Conservation (phyloP, 2,329 filamentous ascomycete species). For the Ophiostoma quercus region DNA sequence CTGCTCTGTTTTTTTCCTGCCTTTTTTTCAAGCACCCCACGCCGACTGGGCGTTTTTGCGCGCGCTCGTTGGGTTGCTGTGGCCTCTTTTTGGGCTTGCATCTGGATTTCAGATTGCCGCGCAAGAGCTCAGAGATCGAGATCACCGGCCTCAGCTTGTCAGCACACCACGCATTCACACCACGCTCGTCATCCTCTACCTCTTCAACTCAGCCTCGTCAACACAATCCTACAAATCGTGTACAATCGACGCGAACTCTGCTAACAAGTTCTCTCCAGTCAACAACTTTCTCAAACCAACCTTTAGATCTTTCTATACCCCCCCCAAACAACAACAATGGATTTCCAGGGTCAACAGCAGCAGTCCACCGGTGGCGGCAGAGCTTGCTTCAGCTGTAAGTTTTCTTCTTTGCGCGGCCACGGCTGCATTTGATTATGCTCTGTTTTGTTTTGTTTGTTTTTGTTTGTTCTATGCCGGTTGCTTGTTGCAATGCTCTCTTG, state of each 20-base stretch:
- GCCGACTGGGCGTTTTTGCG: not conserved
- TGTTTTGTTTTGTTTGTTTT: not conserved
- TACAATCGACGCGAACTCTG: not conserved
- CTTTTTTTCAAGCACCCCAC: not conserved
- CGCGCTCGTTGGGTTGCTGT: not conserved
- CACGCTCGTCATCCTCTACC: not conserved
- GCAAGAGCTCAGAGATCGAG: not conserved
- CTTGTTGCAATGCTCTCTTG: not conserved
- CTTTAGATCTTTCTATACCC: not conserved
- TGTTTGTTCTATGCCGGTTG: not conserved
- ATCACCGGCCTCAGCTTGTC: not conserved
- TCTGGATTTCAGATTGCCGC: not conserved
- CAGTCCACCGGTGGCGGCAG: constrained; percentile 23
- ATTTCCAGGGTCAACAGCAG: constrained; percentile 28
- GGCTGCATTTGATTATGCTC: constrained; percentile 8
- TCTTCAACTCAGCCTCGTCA: not conserved
- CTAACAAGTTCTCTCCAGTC: constrained; percentile 17
- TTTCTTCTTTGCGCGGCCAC: constrained; percentile 19
- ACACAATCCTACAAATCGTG: not conserved
- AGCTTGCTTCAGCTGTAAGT: constrained; percentile 31
- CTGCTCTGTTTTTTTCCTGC: not conserved
- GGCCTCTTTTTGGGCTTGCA: constrained; percentile 6
- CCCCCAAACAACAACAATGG: constrained; percentile 25
- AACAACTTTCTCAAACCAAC: not conserved
- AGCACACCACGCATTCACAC: not conserved